Evolutionary conservation across 179 eudicot species (phyloP), one percentile per base, ranked within the genome.

Genomic region (Silene noctiflora): DNA sequence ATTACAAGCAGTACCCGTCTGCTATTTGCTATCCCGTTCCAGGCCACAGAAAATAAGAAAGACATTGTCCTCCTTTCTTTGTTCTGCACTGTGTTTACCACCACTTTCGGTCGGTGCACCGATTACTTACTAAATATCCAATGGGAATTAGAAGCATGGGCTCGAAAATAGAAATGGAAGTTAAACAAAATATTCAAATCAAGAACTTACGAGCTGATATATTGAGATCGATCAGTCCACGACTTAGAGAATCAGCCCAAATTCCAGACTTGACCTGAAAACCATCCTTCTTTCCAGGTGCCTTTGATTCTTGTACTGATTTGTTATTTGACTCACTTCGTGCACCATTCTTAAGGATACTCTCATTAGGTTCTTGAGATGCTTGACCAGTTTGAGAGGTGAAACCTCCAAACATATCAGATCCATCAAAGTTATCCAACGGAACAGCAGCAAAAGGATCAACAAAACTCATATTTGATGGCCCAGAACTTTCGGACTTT

Each of bases 201-300:
- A 59, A 20, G 31, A n/a, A 86, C 97, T 89, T 88, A 93, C 99
- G 93, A 69, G 97, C 99, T 84, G 94, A 75, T 82, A 95, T 95
- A 82, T 95, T 95, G 29, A 95, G 96, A 85, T 95, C 98, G 83
- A 95, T 95, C 73, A 95, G 76, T 66, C 98, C 99, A 79, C 98
- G 98, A 85, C 96, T 95, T 78, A 95, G 84, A 67, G 99, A 89
- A 82, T 95, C 99, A 55, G 99, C 90, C 99, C 99, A 95, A 80
- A 95, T 88, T 77, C 99, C 99, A 77, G 99, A 95, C 82, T 93
- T 95, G 53, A 95, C 97, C 85, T 89, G 95, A 82, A 91, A 93
- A 59, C 69, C 73, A 31, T 75, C 87, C 79, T 81, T 86, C 77
- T 89, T 92, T 14, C 82, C 73, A 77, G 88, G 81, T 83, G 82